These are phyloP conservation scores for Zygotorulaspora mrakii DNA, from an alignment of 1,139 yeast genomes.

Conservation along the genomic window DNA sequence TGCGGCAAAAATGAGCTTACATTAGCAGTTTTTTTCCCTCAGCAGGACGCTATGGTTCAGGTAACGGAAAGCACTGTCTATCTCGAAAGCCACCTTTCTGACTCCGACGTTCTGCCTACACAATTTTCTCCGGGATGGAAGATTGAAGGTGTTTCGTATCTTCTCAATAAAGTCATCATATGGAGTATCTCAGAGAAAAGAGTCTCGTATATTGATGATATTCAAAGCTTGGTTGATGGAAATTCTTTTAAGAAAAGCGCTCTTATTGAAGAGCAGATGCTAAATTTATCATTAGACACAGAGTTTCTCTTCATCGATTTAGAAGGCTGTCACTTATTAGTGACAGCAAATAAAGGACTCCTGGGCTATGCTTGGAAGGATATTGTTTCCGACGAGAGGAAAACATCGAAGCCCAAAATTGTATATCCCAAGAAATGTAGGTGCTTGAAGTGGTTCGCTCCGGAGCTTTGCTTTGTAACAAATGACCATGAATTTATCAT, in stretches of 20 bases:
- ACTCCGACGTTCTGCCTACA: constrained; percentile 4
- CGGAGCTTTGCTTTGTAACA: constrained; percentile 6
- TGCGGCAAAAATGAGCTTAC: constrained; percentile 12
- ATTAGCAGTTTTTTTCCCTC: constrained; percentile 15
- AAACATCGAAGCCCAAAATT: neutral
- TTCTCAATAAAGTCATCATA: constrained; percentile 14
- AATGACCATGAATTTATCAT: constrained; percentile 5
- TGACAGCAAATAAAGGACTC: neutral
- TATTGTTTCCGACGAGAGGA: neutral
- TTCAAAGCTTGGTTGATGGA: constrained; percentile 5
- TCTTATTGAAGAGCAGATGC: constrained; percentile 5
- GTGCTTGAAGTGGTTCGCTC: neutral
- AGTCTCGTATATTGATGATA: constrained; percentile 13
- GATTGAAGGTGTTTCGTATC: constrained; percentile 16
- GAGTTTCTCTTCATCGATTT: neutral
- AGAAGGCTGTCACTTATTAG: neutral
- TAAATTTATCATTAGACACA: neutral
- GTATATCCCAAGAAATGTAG: neutral
- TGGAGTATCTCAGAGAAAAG: constrained; percentile 19
- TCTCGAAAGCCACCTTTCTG: constrained; percentile 10
- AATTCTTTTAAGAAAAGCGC: constrained; percentile 3
- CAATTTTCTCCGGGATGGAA: constrained; percentile 13
- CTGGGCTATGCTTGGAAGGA: neutral
- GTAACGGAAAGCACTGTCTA: constrained; percentile 14
- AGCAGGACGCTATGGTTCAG: constrained; percentile 16